These are phyloP conservation scores for Harrya chromipes DNA, from an alignment of 768 basidiomycete species.

Conservation along the genomic window DNA sequence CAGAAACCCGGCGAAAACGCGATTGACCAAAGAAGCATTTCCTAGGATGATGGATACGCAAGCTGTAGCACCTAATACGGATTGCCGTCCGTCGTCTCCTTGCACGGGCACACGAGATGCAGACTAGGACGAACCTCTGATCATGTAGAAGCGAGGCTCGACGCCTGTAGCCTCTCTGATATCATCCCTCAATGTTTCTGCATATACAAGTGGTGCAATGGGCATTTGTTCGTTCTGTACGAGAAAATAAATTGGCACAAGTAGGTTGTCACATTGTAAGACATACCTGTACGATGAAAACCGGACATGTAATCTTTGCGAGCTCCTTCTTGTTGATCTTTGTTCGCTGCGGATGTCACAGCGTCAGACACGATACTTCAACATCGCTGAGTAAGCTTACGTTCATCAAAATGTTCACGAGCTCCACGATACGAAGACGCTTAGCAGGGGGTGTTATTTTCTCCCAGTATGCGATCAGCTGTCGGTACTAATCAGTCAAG, in stretches of 20 bases:
- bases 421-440: slow-evolving; percentile 50
- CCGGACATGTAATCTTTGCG: slow-evolving; percentile 56
- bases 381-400: slow-evolving; percentile 36
- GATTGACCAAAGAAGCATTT: slow-evolving; percentile 59
- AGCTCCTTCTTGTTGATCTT: slow-evolving; percentile 47
- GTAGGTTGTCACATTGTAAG: background rate
- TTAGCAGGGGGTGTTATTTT: slow-evolving; percentile 49
- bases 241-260: slow-evolving; percentile 1
- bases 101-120: background rate
- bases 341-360: slow-evolving; percentile 43
- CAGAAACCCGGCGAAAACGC: slow-evolving; percentile 61
- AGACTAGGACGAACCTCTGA: slow-evolving; percentile 49
- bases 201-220: slow-evolving; percentile 51
- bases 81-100: background rate
- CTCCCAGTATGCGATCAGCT: slow-evolving; percentile 72
- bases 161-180: slow-evolving; percentile 45
- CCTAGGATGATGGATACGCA: slow-evolving; percentile 54
- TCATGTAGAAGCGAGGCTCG: slow-evolving; percentile 51
- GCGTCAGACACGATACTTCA: background rate
- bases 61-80: slow-evolving; percentile 47
- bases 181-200: slow-evolving; percentile 49
- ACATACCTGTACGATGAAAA: slow-evolving; percentile 66
- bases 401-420: slow-evolving; percentile 55
- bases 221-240: slow-evolving; percentile 59
- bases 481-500: slow-evolving; percentile 11